Evolutionary conservation across 1,139 yeast species (phyloP), one percentile per base, ranked within the genome.

Genomic region (Blastobotrys illinoisensis): DNA sequence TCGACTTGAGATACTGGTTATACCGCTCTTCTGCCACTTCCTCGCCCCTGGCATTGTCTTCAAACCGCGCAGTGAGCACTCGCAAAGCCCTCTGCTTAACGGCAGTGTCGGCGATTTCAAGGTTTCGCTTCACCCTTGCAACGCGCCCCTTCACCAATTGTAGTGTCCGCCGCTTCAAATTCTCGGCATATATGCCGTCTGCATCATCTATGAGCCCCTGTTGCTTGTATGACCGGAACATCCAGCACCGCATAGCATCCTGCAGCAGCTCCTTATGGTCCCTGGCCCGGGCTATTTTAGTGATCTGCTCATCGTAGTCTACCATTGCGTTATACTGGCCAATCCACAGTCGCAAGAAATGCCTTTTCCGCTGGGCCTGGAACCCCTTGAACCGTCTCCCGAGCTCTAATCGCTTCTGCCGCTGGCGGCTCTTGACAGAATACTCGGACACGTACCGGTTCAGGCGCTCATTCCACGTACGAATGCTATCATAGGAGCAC

Each of bases 381-480:
- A 48, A 48, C 13, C 44, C 47, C 14, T 47, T 51, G 16, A 50
- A 48, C 36, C 44, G 46, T 47, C 48, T 23, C 14, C 53, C 50
- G 16, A 47, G 47, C 36, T 55, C 61, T 19, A 47, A 52, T 9
- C 51, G 50, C 11, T n/a, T 32, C 14, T 32, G 40, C 3, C 40
- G 40, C 16, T 13, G 14, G 3, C 40, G 40, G 40, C 40, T 32
- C 40, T n/a, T 32, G 14, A 32, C 40, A 11, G 64, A 56, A 47
- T 58, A 53, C 40, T 62, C 65, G 16, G 45, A 45, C 14, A 62
- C 36, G 44, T 57, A 56, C 19, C 54, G 59, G 13, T 57, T 56
- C 14, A 62, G 50, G 7, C 65, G 53, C 43, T 48, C 51, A 6
- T 52, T 48, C 65, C 65, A 62, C 2, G 63, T 55, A 5, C 51